phyloP scores from a whole-genome alignment of 495 filamentous ascomycete species.

The Mytilinidion resinicola region DNA sequence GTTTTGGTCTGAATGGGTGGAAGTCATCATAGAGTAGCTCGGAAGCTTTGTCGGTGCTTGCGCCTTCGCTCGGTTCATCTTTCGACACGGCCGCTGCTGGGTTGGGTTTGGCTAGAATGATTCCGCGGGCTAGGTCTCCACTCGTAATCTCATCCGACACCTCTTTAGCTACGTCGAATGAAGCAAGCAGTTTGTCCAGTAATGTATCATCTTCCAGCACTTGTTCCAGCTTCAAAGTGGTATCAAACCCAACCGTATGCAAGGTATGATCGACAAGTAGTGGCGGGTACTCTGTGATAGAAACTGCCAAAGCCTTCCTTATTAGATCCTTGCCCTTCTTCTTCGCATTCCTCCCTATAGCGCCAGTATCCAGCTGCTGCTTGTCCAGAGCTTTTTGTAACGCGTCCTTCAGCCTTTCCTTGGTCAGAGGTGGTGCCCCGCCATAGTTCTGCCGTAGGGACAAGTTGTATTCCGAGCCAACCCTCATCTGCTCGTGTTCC shows the following conservation, averaged over 20 bases:
- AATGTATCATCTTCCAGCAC: constrained; percentile 61
- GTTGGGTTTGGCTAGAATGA: constrained; percentile 74
- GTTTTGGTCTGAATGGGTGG: constrained; percentile 82
- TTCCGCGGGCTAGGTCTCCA: constrained; percentile 59
- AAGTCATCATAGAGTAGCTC: constrained; percentile 83
- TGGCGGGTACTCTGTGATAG: constrained; percentile 81
- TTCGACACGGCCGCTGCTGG: constrained; percentile 17
- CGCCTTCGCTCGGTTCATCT: constrained; percentile 21
- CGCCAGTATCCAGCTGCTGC: constrained; percentile 43
- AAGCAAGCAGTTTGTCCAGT: constrained; percentile 54
- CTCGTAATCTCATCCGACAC: constrained; percentile 57
- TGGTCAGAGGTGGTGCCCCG: constrained; percentile 67
- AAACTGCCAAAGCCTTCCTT: constrained; percentile 69
- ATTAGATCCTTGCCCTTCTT: constrained; percentile 67
- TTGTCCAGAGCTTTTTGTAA: constrained; percentile 59
- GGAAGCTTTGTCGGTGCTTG: constrained; percentile 28
- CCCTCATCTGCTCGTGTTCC: constrained; percentile 61
- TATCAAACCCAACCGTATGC: constrained; percentile 58
- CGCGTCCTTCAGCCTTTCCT: constrained; percentile 60
- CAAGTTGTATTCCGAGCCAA: constrained; percentile 72
- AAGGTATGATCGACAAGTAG: constrained; percentile 83
- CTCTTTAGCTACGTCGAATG: constrained; percentile 60
- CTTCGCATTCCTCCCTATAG: constrained; percentile 62
- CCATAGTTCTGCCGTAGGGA: constrained; percentile 74
- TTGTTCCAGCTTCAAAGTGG: constrained; percentile 55